These are phyloP conservation scores for Arthroderma sp. DNA, from an alignment of 2,329 filamentous ascomycete species.

Conservation along the genomic window DNA sequence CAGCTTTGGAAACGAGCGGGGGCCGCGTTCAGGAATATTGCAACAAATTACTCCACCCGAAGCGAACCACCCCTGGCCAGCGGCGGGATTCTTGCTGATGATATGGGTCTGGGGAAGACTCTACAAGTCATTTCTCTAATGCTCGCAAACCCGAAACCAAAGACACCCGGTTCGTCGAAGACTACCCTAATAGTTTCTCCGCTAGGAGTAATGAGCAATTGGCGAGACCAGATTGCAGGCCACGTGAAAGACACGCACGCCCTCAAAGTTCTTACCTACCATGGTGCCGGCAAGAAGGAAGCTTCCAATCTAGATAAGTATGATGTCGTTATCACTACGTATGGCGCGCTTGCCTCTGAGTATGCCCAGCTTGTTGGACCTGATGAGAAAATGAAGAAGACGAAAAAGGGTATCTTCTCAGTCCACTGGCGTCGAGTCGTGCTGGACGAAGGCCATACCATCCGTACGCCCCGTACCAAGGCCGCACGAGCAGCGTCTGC, in stretches of 20 bases:
- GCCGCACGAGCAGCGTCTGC: constrained; percentile 54
- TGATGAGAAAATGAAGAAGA: constrained; percentile 27
- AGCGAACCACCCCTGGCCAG: constrained; percentile 52
- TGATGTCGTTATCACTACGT: constrained; percentile 72
- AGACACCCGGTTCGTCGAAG: constrained; percentile 36
- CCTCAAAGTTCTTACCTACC: constrained; percentile 60
- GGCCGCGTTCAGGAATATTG: constrained; percentile 50
- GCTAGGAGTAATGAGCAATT: constrained; percentile 80
- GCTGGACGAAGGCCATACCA: constrained; percentile 70
- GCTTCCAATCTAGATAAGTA: constrained; percentile 49
- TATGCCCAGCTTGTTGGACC: constrained; percentile 39
- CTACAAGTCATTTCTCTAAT: constrained; percentile 74
- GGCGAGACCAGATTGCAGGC: constrained; percentile 62
- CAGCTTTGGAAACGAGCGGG: constrained; percentile 61
- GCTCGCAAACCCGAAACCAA: constrained; percentile 38
- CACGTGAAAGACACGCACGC: constrained; percentile 54
- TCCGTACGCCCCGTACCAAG: constrained; percentile 65
- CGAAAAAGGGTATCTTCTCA: constrained; percentile 44
- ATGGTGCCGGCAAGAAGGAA: constrained; percentile 49
- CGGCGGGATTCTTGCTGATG: constrained; percentile 77
- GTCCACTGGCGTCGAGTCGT: constrained; percentile 66
- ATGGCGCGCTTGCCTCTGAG: constrained; percentile 61
- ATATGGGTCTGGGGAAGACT: constrained; percentile 88
- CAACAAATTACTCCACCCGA: constrained; percentile 52
- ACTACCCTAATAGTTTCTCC: constrained; percentile 70